A percentile compares a stretch with the other conserved stretches of the same genome.
Conservation (phyloP, 2,329 filamentous ascomycete species). For the Stachybotrys chartarum region DNA sequence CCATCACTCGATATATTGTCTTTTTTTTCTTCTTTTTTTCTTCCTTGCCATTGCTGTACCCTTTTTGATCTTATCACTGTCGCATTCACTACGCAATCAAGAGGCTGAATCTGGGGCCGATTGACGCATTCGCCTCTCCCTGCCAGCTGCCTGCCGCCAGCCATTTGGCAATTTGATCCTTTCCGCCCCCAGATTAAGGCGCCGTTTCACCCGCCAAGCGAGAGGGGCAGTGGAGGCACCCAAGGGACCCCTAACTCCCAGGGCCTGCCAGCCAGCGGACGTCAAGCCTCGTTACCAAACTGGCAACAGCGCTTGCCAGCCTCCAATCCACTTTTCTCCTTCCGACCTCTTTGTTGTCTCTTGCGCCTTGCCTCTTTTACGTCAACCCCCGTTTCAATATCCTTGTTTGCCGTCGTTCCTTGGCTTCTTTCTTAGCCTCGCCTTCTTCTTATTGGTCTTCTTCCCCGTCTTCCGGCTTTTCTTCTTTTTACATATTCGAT, state of each 20-base stretch:
- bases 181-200: neutral
- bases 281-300: neutral
- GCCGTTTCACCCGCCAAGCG: too few relatives aligned
- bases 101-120: too few relatives aligned
- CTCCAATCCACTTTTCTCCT: slow-evolving; percentile 1
- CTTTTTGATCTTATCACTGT: neutral
- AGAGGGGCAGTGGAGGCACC: neutral
- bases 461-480: neutral
- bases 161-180: neutral
- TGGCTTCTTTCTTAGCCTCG: slow-evolving; percentile 8
- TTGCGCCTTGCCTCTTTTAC: slow-evolving; percentile 6
- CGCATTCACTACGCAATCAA: neutral
- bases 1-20: neutral
- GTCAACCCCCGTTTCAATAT: slow-evolving; percentile 1
- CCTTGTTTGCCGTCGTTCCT: slow-evolving; percentile 7
- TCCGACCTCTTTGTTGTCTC: slow-evolving; percentile 4
- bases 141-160: too few relatives aligned
- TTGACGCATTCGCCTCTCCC: too few relatives aligned
- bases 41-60: neutral
- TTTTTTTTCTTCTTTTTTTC: neutral
- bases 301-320: neutral
- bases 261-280: neutral
- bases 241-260: neutral
- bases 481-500: neutral
- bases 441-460: slow-evolving; percentile 3